phyloP scores from a whole-genome alignment of 441 rosid species.

The Pelargonium australe region DNA sequence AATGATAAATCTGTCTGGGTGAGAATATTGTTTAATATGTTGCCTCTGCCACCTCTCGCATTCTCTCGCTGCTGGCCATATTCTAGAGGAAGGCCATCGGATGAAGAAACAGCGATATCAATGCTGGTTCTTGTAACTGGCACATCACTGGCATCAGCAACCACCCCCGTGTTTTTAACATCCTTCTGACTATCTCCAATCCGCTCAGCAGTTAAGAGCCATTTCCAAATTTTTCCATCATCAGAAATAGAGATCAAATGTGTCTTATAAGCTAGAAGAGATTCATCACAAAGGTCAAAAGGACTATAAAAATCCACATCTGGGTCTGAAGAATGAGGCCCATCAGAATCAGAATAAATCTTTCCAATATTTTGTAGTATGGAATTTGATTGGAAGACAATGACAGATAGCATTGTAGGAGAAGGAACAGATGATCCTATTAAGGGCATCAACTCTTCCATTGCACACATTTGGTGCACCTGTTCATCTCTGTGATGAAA shows the following conservation, averaged over 20 bases:
- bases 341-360: conserved; percentile 41
- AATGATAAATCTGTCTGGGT: conserved; percentile 41
- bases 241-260: conserved; percentile 77
- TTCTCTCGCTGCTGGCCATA: conserved; percentile 30
- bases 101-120: conserved; percentile 23
- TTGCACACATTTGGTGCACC: conserved; percentile 67
- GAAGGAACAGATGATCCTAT: conserved; percentile 73
- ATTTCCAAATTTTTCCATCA: conserved; percentile 91
- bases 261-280: conserved; percentile 59
- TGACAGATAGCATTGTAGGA: conserved; percentile 61
- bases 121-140: conserved; percentile 22
- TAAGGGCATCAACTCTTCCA: conserved; percentile 91
- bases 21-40: conserved; percentile 27
- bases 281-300: conserved; percentile 75
- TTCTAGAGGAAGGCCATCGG: conserved; percentile 32
- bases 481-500: conserved; percentile 72
- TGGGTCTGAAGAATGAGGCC: conserved; percentile 34
- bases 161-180: conserved; percentile 24
- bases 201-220: conserved; percentile 88
- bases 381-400: conserved; percentile 65
- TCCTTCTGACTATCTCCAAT: conserved; percentile 42
- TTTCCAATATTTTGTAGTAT: conserved; percentile 68
- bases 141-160: conserved; percentile 30
- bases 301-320: conserved; percentile 65
- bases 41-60: conserved; percentile 34